Conservation (phyloP, 2,329 filamentous ascomycete species). For the Colletotrichum sansevieriae region DNA sequence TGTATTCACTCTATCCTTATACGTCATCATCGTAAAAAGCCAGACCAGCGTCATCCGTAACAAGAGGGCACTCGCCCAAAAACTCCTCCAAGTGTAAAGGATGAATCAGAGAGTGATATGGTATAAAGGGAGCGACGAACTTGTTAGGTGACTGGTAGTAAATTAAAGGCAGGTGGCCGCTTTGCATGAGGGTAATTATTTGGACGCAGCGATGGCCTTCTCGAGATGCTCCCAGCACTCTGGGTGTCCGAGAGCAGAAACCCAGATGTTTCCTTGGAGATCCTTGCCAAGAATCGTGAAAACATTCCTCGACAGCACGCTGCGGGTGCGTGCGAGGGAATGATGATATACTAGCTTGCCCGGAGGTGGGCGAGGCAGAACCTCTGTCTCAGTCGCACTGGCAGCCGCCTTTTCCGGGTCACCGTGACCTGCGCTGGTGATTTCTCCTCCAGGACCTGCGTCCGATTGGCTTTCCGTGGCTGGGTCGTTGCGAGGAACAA, state of each 20-base stretch:
- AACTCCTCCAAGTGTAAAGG: too few relatives aligned
- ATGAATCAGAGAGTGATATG: too few relatives aligned
- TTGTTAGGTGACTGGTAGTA: not conserved
- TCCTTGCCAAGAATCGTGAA: conserved; percentile 47
- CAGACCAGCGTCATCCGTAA: too few relatives aligned
- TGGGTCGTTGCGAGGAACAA: conserved; percentile 38
- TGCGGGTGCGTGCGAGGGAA: conserved; percentile 35
- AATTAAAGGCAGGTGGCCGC: not conserved
- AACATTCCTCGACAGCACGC: conserved; percentile 35
- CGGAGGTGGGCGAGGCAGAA: conserved; percentile 21
- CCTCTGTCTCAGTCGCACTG: not conserved
- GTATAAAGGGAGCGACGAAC: not conserved
- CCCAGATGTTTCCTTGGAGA: conserved; percentile 47
- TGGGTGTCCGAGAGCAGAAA: conserved; percentile 43
- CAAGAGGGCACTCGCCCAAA: too few relatives aligned
- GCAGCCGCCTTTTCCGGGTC: conserved; percentile 31
- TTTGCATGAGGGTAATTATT: not conserved
- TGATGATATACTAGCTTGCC: conserved; percentile 38
- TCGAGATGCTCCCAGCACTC: conserved; percentile 48
- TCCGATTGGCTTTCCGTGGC: conserved; percentile 1
- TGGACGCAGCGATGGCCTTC: conserved; percentile 38
- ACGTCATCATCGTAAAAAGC: too few relatives aligned
- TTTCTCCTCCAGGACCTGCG: not conserved
- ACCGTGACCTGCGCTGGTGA: not conserved
- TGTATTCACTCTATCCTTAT: too few relatives aligned